Conservation (phyloP, 306 rosid species). For the Bauhinia variegata region DNA sequence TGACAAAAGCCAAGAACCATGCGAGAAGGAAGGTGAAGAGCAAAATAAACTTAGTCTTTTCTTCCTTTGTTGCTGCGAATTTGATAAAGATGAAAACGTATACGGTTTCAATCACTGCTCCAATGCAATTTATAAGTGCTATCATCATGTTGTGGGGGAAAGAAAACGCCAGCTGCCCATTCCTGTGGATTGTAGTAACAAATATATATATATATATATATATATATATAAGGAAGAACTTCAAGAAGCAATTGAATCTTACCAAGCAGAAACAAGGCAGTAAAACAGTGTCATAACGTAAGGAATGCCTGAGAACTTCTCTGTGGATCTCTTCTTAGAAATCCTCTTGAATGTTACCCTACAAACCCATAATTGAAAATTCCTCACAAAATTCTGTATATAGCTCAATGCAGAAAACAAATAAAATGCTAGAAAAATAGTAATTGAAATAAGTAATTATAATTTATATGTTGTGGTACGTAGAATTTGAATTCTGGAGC, state of each 20-base stretch:
- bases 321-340: constrained; percentile 55
- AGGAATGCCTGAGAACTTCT: constrained; percentile 83
- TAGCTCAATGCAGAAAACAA: too few relatives aligned
- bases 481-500: too few relatives aligned
- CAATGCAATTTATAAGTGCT: constrained; percentile 66
- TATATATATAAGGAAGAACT: not conserved
- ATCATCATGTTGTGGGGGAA: constrained; percentile 78
- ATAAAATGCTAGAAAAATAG: too few relatives aligned
- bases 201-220: too few relatives aligned
- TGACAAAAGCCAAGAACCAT: too few relatives aligned
- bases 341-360: constrained; percentile 86
- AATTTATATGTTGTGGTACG: too few relatives aligned
- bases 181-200: constrained; percentile 44
- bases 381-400: not conserved
- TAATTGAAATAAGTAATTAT: too few relatives aligned
- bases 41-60: too few relatives aligned
- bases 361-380: not conserved
- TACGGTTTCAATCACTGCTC: constrained; percentile 14
- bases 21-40: too few relatives aligned
- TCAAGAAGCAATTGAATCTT: not conserved
- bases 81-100: too few relatives aligned
- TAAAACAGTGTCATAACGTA: constrained; percentile 82
- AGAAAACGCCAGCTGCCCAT: constrained; percentile 66
- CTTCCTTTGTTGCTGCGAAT: too few relatives aligned
- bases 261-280: constrained; percentile 92